Evolutionary conservation across 192 early-diverging fungal genomes (phyloP), one percentile per base, ranked within the genome.

Genomic region (Gigaspora rosea): DNA sequence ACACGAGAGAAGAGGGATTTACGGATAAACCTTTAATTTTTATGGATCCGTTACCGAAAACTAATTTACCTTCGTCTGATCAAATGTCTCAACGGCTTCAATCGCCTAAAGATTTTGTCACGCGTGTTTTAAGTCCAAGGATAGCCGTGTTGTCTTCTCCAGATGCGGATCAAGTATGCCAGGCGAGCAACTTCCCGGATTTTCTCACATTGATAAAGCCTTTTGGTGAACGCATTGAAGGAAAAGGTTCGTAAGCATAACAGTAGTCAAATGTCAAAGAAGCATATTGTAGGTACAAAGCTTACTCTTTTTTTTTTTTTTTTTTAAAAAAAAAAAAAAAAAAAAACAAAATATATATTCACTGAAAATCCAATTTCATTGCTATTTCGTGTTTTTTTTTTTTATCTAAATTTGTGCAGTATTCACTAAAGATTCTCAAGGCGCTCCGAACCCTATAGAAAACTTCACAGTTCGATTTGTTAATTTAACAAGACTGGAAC

Each of bases 201-300:
- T 79, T 94, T 52, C 85, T 83, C 4, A 86, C 92, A 62, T 78
- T 94, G 16, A 73, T 95, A 52, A 78, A 84, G 51, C 93, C 93
- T 33, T 95, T 95, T 85, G 92, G 91, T 10, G 83, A 86, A 18
- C 78, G 82, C 32, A 88, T 93, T 48, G 87, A 90, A 59, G 90
- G 89, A 18, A 85, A 83, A 85, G 82, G 91, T 90, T 78, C 66
- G 81, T 73, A 16, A 51, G 41, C 41, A 41, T 41, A 41, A 41
- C 41, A 41, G 7, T 41, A 41, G 41, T 57, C n/a, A 13, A 35
- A 59, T 75, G 22, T 18, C 67, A 35, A 76, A 47, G 27, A 68
- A 41, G 41, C 41, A 41, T 41, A 41, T 41, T 41, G 41, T 41
- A 41, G 41, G 41, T 41, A 41, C 41, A 41, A 41, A 41, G 41